Evolutionary conservation across 2,329 filamentous ascomycete genomes (phyloP).

Genomic region (Aspergillus fumigatus): DNA sequence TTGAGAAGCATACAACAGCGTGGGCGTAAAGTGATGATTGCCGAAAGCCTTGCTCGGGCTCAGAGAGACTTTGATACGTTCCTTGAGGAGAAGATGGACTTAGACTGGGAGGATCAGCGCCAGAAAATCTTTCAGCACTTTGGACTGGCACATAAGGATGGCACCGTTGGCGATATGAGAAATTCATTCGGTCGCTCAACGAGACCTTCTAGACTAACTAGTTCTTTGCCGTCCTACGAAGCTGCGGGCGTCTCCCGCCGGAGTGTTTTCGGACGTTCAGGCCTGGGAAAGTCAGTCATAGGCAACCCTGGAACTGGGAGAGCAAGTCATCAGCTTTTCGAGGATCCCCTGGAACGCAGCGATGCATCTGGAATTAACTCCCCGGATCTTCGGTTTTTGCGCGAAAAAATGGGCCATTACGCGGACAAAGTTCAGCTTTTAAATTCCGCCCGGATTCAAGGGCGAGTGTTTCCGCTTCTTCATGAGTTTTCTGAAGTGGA

Average conservation of each 20-base stretch:
- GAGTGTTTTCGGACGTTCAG: conserved; percentile 65
- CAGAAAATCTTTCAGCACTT: conserved; percentile 95
- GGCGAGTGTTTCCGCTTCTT: conserved; percentile 67
- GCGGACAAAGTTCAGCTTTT: conserved; percentile 73
- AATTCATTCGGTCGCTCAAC: conserved; percentile 49
- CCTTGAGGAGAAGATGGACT: conserved; percentile 86
- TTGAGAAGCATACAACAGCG: conserved; percentile 82
- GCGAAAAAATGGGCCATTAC: conserved; percentile 80
- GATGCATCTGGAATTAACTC: conserved; percentile 47
- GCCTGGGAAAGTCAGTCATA: conserved; percentile 78
- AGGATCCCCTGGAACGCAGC: conserved; percentile 59
- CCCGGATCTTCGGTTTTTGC: conserved; percentile 69
- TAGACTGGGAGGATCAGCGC: conserved; percentile 94
- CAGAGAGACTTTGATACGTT: conserved; percentile 90
- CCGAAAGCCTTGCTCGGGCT: conserved; percentile 83
- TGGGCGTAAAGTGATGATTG: conserved; percentile 85
- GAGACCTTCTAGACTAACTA: conserved; percentile 37
- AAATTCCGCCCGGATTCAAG: conserved; percentile 66
- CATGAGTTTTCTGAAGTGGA: conserved; percentile 73
- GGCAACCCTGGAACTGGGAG: conserved; percentile 66
- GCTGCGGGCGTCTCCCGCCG: conserved; percentile 37
- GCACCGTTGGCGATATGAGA: conserved; percentile 35
- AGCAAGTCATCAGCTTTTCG: conserved; percentile 60
- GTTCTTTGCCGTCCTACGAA: conserved; percentile 40
- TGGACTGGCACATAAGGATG: conserved; percentile 62